Base-by-base conservation (phyloP, 176 grass and related monocot genomes). In the Poa annua region DNA sequence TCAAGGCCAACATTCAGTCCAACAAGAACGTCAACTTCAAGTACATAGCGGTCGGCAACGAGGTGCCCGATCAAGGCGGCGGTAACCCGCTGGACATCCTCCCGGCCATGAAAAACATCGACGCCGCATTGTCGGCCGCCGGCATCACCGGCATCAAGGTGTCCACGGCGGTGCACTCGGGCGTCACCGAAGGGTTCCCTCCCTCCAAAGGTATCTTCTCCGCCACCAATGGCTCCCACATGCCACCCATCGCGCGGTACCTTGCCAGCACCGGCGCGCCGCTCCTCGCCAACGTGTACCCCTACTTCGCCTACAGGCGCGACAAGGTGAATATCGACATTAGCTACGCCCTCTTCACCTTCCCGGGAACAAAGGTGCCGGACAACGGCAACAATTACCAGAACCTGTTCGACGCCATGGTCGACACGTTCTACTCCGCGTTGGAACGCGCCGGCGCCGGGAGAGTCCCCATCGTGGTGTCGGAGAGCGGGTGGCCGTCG, bases 1-100 rank as follows among this genome's bases (percentile, higher is more conserved):
- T 95, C 61, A 66, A 82, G 14, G 5, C 61, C 35, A 86, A 95
- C 84, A 66, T 95, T 17, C 10, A 66, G 64, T 11, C 85, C 49
- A 60, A 80, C 68, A 34, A 83, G 9, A 47, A 4, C 41, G 85
- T 90, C 8, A 25, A 83, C 29, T 82, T 95, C 76, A 49, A 64
- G 4, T 92, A 88, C 85, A 66, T 95, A 19, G 80, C 85, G 0
- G 93, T 92, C 22, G 93, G 93, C 1, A 95, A 95, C 41, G 90
- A 90, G 80, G 59, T 95, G 4, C 63, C 66, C 29, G 29, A 29
- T 2, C 29, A 29, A 29, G 29, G 29, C 53, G 67, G 36, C 8
- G 42, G n/a, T 2, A 20, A 59, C 12, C 29, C 59, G 11, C 33
- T 20, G 52, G 42, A 41, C 39, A 81, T 96, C 34, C 84, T 83